Base-by-base conservation (phyloP, 768 basidiomycete genomes). In the Kwoniella europaea region DNA sequence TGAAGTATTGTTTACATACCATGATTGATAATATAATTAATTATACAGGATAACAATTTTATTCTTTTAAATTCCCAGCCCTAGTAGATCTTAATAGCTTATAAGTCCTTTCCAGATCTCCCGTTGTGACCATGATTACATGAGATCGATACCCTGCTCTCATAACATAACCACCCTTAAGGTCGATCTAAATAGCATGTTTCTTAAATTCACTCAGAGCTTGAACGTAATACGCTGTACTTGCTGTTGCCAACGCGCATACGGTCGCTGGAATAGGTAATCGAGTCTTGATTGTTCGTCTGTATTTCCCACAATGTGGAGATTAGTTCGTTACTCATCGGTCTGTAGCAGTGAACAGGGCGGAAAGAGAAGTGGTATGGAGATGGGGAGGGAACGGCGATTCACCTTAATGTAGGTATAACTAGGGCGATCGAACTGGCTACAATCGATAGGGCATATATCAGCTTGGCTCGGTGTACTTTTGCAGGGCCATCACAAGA, bases 151-250 rank as follows among this genome's bases (percentile, higher is more conserved):
- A 27, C 27, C 44, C 44, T 46, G 44, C 10, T 16, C 44, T 46
- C 4, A 46, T 10, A 46, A 27, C 27, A 27, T 27, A 27, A 27
- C 2, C 27, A 27, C 27, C 27, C 16, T 50, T 18, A 15, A 50
- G 46, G 10, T 50, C 46, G 41, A 29, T 52, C 41, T 57, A 65
- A 16, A 65, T 20, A 5, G 63, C 63, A 12, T 62, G 60, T 68
- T n/a, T 56, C 22, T 35, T 42, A 41, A 55, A 35, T 15, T 77
- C 71, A 18, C 43, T 27, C 15, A 72, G 24, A 16, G 72, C 76
- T 55, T 66, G 63, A 15, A 60, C 64, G 69, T 77, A 77, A 44
- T 74, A 77, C 24, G 61, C 74, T 29, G 76, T 77, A 61, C 69
- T 74, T 43, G 69, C 69, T 35, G 72, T 68, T 9, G 76, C 76